These are phyloP conservation scores for Eucalyptus urophylla DNA, from an alignment of 345 rosid genomes.

Conservation along the genomic window DNA sequence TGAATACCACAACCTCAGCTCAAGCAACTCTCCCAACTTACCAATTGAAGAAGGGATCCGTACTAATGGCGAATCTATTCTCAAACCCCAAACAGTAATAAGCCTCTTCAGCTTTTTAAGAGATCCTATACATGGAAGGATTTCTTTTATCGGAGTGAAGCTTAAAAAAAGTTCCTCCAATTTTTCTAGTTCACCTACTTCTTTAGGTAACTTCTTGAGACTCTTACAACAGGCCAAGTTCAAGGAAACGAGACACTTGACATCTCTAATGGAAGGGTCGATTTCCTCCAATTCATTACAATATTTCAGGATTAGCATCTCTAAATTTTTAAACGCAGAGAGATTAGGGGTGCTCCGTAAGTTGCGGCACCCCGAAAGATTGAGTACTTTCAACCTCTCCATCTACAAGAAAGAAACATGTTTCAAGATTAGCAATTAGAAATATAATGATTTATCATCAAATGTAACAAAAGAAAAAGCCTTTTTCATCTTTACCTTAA, in stretches of 20 bases:
- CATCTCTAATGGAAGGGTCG: too few relatives aligned
- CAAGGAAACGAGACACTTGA: too few relatives aligned
- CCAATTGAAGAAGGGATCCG: too few relatives aligned
- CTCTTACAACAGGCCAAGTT: rapidly evolving
- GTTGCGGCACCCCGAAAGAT: rapidly evolving
- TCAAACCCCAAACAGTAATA: too few relatives aligned
- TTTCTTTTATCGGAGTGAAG: rapidly evolving
- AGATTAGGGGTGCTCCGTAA: too few relatives aligned
- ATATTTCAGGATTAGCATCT: rapidly evolving
- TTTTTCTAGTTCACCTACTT: rapidly evolving
- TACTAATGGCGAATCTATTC: too few relatives aligned
- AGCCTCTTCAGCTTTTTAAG: rapidly evolving
- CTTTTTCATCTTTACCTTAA: background rate
- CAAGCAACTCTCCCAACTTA: too few relatives aligned
- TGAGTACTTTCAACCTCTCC: background rate
- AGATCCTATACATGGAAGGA: too few relatives aligned
- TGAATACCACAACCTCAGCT: rapidly evolving
- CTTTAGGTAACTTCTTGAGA: rapidly evolving
- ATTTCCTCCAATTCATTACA: rapidly evolving
- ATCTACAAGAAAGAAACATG: background rate
- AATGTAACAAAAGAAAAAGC: too few relatives aligned
- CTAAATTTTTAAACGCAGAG: too few relatives aligned
- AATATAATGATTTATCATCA: too few relatives aligned
- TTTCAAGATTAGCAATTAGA: background rate
- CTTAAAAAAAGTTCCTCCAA: rapidly evolving